phyloP scores from a whole-genome alignment of 305 asterid species.

The Fraxinus platypoda region DNA sequence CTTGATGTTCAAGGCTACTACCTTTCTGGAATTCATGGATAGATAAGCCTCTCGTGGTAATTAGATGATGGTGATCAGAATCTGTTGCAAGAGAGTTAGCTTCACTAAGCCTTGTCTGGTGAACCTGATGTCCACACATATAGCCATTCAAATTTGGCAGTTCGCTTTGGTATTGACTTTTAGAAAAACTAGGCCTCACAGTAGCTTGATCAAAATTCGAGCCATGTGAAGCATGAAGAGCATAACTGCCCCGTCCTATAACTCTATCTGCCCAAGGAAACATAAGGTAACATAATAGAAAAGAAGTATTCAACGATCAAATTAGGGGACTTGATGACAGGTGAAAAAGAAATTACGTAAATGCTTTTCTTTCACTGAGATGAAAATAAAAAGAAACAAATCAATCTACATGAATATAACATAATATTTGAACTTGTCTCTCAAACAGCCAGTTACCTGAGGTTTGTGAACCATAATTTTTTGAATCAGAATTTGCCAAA shows the following conservation, averaged over 20 bases:
- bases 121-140: slow-evolving; percentile 56
- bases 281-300: slow-evolving; percentile 17
- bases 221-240: slow-evolving; percentile 54
- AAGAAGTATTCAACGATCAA: slow-evolving; percentile 2
- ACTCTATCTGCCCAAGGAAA: slow-evolving; percentile 50
- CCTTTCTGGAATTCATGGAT: slow-evolving; percentile 60
- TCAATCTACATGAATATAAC: not conserved
- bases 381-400: not conserved
- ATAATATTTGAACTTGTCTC: not conserved
- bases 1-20: slow-evolving; percentile 50
- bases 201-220: slow-evolving; percentile 53
- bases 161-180: slow-evolving; percentile 46
- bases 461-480: slow-evolving; percentile 43
- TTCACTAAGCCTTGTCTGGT: slow-evolving; percentile 59
- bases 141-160: slow-evolving; percentile 65
- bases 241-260: slow-evolving; percentile 58
- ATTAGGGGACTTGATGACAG: not conserved
- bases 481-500: slow-evolving; percentile 35
- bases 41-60: slow-evolving; percentile 52
- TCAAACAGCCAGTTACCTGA: slow-evolving; percentile 45
- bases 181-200: slow-evolving; percentile 53
- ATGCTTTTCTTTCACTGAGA: not conserved
- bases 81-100: slow-evolving; percentile 54
- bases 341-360: not conserved
- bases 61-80: slow-evolving; percentile 47